phyloP scores from a whole-genome alignment of 225 moss, liverwort and hornwort species.

The Asterella californica region DNA sequence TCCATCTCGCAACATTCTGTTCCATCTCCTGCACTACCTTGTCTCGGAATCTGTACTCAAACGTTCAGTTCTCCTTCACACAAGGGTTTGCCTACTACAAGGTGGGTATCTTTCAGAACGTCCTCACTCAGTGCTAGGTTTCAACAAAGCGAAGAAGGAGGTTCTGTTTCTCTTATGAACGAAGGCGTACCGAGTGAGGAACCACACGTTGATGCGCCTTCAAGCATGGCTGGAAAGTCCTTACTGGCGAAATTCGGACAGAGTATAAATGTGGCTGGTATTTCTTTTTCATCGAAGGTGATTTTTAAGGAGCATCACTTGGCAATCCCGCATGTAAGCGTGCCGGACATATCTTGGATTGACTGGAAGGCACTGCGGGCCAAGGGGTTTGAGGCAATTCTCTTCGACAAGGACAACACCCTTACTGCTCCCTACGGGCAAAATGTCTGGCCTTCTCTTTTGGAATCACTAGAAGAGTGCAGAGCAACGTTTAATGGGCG shows the following conservation, averaged over 20 bases:
- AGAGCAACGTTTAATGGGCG: constrained; percentile 63
- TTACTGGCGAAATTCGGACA: constrained; percentile 77
- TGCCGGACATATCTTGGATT: constrained; percentile 92
- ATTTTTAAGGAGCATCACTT: constrained; percentile 68
- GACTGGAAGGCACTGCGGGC: constrained; percentile 78
- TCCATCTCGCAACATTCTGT: neutral
- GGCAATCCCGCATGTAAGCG: constrained; percentile 85
- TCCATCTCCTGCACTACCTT: neutral
- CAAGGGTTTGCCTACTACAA: neutral
- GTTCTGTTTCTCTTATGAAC: neutral
- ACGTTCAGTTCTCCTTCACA: neutral
- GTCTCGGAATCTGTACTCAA: neutral
- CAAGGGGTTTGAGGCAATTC: constrained; percentile 79
- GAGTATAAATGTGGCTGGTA: constrained; percentile 68
- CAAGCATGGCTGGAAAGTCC: constrained; percentile 49
- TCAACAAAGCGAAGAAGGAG: constrained; percentile 15
- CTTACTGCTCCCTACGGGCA: constrained; percentile 83
- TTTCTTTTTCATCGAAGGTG: constrained; percentile 67
- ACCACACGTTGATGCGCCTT: neutral
- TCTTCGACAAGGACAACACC: constrained; percentile 98
- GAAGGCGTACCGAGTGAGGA: neutral
- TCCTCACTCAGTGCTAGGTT: neutral
- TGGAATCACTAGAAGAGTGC: constrained; percentile 70
- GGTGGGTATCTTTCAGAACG: neutral
- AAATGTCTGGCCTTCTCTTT: constrained; percentile 74